Evolutionary conservation across 2,329 filamentous ascomycete species (phyloP).

Genomic region (Didymella arachidicola): DNA sequence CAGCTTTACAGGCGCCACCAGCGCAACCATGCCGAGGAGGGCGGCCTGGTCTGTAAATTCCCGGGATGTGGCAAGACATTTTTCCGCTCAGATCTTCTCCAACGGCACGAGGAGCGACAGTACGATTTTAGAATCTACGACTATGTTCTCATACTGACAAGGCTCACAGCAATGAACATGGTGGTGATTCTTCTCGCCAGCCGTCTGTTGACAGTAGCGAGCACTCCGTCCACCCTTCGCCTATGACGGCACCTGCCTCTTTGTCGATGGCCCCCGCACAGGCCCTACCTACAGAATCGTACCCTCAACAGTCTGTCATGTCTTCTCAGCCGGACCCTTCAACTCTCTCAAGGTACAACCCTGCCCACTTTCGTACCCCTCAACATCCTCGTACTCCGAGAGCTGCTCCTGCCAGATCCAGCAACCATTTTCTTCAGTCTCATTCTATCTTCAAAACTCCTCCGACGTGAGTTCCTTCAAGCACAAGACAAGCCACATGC

Average conservation of each 20-base stretch:
- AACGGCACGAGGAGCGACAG: conserved; percentile 57
- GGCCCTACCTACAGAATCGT: conserved; percentile 26
- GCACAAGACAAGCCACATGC: conserved; percentile 5
- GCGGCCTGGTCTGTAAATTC: conserved; percentile 52
- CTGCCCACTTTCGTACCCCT: conserved; percentile 50
- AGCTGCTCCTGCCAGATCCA: conserved; percentile 29
- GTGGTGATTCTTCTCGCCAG: conserved; percentile 35
- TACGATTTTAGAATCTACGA: conserved; percentile 33
- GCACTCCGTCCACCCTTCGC: conserved; percentile 31
- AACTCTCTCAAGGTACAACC: conserved; percentile 48
- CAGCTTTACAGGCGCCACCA: conserved; percentile 53
- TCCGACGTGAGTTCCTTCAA: conserved; percentile 49
- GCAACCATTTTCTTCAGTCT: conserved; percentile 42
- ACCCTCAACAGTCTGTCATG: conserved; percentile 28
- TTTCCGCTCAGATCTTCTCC: conserved; percentile 55
- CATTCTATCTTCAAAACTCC: conserved; percentile 37
- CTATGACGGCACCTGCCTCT: conserved; percentile 25
- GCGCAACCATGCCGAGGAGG: conserved; percentile 56
- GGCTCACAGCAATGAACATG: conserved; percentile 37
- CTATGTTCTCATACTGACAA: conserved; percentile 21
- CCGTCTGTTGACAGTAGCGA: conserved; percentile 37
- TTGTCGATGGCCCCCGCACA: conserved; percentile 27
- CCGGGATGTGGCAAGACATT: conserved; percentile 54
- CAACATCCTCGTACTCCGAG: conserved; percentile 44
- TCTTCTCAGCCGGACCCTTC: conserved; percentile 39